A percentile compares a stretch with the other conserved stretches of the same genome.
Conservation (phyloP, 176 grass and related monocot species). For the Urochloa ruziziensis region DNA sequence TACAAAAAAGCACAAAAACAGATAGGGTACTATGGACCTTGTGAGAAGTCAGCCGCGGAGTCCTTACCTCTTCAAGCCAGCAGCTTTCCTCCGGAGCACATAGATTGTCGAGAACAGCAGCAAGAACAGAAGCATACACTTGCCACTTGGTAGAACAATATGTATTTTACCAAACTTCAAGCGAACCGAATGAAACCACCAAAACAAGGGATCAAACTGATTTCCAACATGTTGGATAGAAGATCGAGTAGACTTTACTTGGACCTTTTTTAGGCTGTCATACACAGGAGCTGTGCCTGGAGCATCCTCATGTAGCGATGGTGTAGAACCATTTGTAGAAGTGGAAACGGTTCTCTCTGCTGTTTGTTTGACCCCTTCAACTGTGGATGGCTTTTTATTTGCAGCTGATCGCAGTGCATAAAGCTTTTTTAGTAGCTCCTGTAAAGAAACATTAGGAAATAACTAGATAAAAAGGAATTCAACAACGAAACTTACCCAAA, state of each 20-base stretch:
- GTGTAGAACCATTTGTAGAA: conserved; percentile 7
- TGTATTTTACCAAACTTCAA: conserved; percentile 66
- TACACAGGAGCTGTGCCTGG: background rate
- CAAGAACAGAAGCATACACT: conserved; percentile 54
- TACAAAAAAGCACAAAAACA: background rate
- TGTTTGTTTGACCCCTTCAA: conserved; percentile 15
- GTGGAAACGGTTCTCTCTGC: conserved; percentile 13
- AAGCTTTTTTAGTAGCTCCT: conserved; percentile 51
- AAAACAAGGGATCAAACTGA: conserved; percentile 52
- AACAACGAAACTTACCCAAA: background rate
- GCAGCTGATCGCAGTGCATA: conserved; percentile 22
- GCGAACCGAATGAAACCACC: conserved; percentile 78
- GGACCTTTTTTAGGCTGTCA: conserved; percentile 27
- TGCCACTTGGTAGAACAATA: conserved; percentile 65
- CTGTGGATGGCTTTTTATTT: conserved; percentile 23
- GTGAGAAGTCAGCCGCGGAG: background rate
- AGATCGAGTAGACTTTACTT: conserved; percentile 37
- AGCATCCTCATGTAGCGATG: conserved; percentile 23
- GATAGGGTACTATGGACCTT: background rate
- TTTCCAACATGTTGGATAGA: conserved; percentile 31
- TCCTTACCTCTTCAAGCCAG: conserved; percentile 61
- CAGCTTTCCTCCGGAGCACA: conserved; percentile 53
- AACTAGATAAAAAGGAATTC: background rate
- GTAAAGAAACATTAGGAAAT: background rate
- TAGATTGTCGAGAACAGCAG: conserved; percentile 60